phyloP scores from a whole-genome alignment of 192 early-diverging fungal species.

The Gryganskiella cystojenkinii region DNA sequence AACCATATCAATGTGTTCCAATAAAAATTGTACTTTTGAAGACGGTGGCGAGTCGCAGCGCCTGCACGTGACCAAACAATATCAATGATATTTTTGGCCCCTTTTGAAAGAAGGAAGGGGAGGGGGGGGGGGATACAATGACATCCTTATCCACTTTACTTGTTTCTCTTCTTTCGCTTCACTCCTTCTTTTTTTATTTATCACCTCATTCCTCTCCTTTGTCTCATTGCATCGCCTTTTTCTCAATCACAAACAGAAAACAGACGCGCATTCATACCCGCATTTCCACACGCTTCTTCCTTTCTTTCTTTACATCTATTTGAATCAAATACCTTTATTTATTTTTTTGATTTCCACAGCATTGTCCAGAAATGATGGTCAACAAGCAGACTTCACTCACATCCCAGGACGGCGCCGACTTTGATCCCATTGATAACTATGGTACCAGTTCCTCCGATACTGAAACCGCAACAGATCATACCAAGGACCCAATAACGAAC shows the following conservation, averaged over 20 bases:
- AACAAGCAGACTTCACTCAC: conserved; percentile 22
- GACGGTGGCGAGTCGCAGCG: too few species aligned
- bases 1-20: too few species aligned
- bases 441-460: conserved; percentile 12
- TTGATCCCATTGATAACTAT: conserved; percentile 21
- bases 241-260: neutral
- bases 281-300: neutral
- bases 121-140: neutral
- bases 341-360: too few species aligned
- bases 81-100: neutral
- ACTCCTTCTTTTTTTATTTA: neutral
- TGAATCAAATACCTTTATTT: neutral
- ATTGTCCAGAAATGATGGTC: conserved; percentile 28
- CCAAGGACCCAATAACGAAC: neutral
- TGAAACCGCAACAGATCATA: neutral
- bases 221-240: neutral
- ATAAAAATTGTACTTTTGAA: too few species aligned
- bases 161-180: neutral
- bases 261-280: neutral
- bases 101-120: neutral
- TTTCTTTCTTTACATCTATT: neutral
- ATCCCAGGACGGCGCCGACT: conserved; percentile 17
- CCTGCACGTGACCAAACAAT: too few species aligned
- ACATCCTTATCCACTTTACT: neutral
- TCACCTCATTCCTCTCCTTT: neutral